These are phyloP conservation scores for Microbotryum lychnidis-dioicae DNA, from an alignment of 1,284 basidiomycete species.

Conservation along the genomic window DNA sequence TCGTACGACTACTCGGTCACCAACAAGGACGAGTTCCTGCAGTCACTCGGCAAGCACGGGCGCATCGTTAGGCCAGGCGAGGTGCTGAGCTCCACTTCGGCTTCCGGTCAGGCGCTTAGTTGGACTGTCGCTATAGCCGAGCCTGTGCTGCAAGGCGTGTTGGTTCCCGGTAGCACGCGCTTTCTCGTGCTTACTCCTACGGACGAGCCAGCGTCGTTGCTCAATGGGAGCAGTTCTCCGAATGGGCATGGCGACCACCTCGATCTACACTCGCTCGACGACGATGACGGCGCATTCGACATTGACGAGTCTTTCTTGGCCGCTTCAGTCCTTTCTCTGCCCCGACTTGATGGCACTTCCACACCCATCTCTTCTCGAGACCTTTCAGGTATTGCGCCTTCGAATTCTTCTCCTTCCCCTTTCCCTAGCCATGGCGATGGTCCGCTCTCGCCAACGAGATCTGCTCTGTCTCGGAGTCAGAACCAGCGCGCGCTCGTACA, in stretches of 20 bases:
- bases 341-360: conserved; percentile 14
- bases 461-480: background rate
- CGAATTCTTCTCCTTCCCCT: background rate
- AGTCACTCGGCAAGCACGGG: conserved; percentile 6
- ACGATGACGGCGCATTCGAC: conserved; percentile 45
- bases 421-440: background rate
- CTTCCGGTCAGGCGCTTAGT: background rate
- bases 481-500: conserved; percentile 21
- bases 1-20: conserved; percentile 23
- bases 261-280: conserved; percentile 22
- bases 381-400: conserved; percentile 4
- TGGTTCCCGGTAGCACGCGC: conserved; percentile 49
- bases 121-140: conserved; percentile 46
- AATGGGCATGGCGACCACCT: conserved; percentile 8
- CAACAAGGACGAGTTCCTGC: background rate
- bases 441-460: conserved; percentile 3
- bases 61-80: conserved; percentile 31
- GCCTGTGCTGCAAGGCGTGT: conserved; percentile 64
- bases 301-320: conserved; percentile 66
- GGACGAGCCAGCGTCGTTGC: conserved; percentile 36
- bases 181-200: conserved; percentile 50
- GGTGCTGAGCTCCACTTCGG: background rate
- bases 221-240: conserved; percentile 18
- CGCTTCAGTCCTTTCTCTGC: conserved; percentile 42
- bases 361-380: conserved; percentile 23